Percentiles rank a stretch among this genome's conserved stretches.
Evolutionary conservation across 2,329 filamentous ascomycete genomes (phyloP).

Genomic region (Penicillium thymicola): DNA sequence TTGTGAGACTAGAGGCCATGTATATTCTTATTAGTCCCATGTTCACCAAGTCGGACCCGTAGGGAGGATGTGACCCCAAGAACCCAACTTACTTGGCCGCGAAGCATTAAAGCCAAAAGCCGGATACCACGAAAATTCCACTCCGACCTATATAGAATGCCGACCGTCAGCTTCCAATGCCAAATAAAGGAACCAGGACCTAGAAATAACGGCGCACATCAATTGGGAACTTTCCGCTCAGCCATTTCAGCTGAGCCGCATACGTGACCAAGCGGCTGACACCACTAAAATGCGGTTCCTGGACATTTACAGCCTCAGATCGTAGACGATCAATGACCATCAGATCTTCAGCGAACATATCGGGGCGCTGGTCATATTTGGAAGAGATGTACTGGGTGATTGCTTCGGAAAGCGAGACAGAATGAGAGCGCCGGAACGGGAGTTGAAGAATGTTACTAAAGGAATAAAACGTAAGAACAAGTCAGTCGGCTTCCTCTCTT

Average conservation of each 20-base stretch:
- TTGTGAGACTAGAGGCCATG: constrained; percentile 49
- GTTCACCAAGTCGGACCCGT: not conserved
- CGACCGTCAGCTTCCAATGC: constrained; percentile 7
- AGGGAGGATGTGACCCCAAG: not conserved
- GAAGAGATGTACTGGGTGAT: constrained; percentile 94
- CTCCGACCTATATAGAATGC: constrained; percentile 64
- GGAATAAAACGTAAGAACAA: not conserved
- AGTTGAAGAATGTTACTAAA: constrained; percentile 61
- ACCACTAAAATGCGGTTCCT: constrained; percentile 82
- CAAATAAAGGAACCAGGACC: constrained; percentile 5
- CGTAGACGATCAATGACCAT: constrained; percentile 80
- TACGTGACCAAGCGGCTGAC: constrained; percentile 87
- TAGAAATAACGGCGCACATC: constrained; percentile 57
- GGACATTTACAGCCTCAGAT: constrained; percentile 79
- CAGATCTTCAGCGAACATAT: constrained; percentile 91
- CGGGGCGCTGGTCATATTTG: constrained; percentile 98
- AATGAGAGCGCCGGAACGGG: constrained; percentile 82
- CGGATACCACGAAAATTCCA: constrained; percentile 95
- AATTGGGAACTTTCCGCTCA: constrained; percentile 92
- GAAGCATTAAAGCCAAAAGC: constrained; percentile 86
- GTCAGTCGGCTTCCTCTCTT: not conserved
- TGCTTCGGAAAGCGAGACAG: constrained; percentile 72
- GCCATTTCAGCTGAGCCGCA: constrained; percentile 88
- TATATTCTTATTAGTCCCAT: not conserved
- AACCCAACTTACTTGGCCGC: constrained; percentile 51